Evolutionary conservation across 2,329 filamentous ascomycete genomes (phyloP).

Genomic region (Epichloe gansuensis): DNA sequence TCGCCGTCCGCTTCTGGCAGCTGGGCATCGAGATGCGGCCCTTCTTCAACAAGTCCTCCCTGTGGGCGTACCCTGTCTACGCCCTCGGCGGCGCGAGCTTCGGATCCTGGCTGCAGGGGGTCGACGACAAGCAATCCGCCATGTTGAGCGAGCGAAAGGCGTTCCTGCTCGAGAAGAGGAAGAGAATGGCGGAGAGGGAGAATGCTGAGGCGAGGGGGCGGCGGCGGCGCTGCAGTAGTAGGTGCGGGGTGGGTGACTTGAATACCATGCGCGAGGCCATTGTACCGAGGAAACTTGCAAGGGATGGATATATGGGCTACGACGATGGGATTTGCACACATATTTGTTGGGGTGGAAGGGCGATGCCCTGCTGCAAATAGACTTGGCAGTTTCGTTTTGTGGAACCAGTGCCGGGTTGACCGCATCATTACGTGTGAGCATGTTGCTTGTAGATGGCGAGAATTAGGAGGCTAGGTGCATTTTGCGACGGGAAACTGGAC

Average conservation of each 20-base stretch:
- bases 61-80: constrained; percentile 90
- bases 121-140: constrained; percentile 70
- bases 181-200: constrained; percentile 42
- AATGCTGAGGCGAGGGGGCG: constrained; percentile 8
- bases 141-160: constrained; percentile 70
- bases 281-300: neutral
- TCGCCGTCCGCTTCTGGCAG: constrained; percentile 89
- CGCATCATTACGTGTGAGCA: neutral
- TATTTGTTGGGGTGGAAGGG: neutral
- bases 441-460: neutral
- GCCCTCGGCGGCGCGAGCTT: constrained; percentile 78
- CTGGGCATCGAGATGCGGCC: constrained; percentile 98
- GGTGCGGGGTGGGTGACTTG: neutral
- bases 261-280: neutral
- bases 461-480: neutral
- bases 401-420: neutral
- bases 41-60: constrained; percentile 70
- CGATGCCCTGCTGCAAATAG: neutral
- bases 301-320: neutral
- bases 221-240: constrained; percentile 1
- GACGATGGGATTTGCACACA: neutral
- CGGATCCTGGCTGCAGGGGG: constrained; percentile 91
- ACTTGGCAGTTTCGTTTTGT: neutral
- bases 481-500: neutral
- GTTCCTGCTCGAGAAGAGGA: constrained; percentile 77